Evolutionary conservation across 2,329 filamentous ascomycete species (phyloP), one percentile per base, ranked within the genome.

Genomic region (Cytospora leucostoma): DNA sequence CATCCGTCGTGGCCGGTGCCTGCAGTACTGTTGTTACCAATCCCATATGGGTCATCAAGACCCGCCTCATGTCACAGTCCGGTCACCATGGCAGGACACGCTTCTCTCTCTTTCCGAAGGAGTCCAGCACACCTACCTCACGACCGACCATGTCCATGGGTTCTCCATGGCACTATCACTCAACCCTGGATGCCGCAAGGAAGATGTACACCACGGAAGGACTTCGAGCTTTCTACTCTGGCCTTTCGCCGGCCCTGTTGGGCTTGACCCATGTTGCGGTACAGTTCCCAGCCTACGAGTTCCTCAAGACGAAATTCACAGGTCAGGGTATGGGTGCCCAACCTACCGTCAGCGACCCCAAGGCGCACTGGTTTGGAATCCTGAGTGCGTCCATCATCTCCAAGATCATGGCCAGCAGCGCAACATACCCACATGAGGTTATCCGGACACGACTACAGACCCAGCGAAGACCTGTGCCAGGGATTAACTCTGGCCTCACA

Each of bases 11-110:
- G 62, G 95, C 94, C 32, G 95, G 95, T 59, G 93, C 88, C 66
- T 97, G 91, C 78, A 97, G 93, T 69, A 99, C 95, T 4, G 84
- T 98, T 67, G 90, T 89, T 67, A 99, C 95, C 32, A 99, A 98
- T 75, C 95, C 95, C 0, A 99, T 99, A 66, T 99, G 95, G 95
- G 95, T 99, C 44, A 97, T 99, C 79, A 99, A 99, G 78, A 99
- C 95, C 56, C 85, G 95, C 69, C 85, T 99, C 70, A 98, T 98
- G 95, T 97, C 95, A 44, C 95, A 98, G 79, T 90, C 71, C 73
- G 83, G 67, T 44, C 68, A 71, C 66, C 80, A 75, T 73, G 76
- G 73, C 75, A 80, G 77, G 73, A 80, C 73, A 72, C 80, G 75
- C 17, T 76, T 79, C 67, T 79, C 77, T 33, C 66, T 73, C 65